These are phyloP conservation scores for Arthrinium puccinioides DNA, from an alignment of 2,329 filamentous ascomycete species.

Conservation along the genomic window DNA sequence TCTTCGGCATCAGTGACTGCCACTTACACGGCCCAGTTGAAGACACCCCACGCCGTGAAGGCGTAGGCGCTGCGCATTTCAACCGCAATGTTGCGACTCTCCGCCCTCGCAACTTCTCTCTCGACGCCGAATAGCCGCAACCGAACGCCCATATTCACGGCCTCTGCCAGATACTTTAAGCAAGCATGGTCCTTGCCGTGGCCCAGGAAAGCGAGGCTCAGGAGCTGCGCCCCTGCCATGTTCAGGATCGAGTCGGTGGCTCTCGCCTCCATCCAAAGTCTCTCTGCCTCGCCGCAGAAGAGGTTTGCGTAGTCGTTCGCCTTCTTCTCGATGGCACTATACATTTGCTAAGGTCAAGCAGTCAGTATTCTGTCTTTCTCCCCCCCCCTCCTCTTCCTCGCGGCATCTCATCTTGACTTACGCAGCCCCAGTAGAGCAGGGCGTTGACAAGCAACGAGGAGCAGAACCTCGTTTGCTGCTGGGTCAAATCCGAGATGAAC, in stretches of 20 bases:
- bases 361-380: no score
- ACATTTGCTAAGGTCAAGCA: constrained; percentile 31
- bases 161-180: constrained; percentile 20
- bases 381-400: no score
- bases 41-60: constrained; percentile 25
- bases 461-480: constrained; percentile 16
- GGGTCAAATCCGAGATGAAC: constrained; percentile 25
- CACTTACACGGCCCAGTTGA: constrained; percentile 31
- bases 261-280: constrained; percentile 13
- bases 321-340: constrained; percentile 19
- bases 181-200: constrained; percentile 27
- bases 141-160: constrained; percentile 20
- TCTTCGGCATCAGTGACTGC: background rate
- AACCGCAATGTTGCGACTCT: constrained; percentile 7
- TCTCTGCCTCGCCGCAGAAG: constrained; percentile 21
- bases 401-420: constrained; percentile 13
- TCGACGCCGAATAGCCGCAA: constrained; percentile 21
- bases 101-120: background rate
- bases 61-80: constrained; percentile 9
- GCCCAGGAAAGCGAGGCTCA: constrained; percentile 26
- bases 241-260: constrained; percentile 14
- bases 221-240: constrained; percentile 23
- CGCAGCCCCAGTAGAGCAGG: constrained; percentile 25
- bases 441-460: constrained; percentile 27
- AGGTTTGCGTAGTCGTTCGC: constrained; percentile 9